Evolutionary conservation across 352 stramenopile species (phyloP).

Genomic region (Globisporangium megalacanthum): DNA sequence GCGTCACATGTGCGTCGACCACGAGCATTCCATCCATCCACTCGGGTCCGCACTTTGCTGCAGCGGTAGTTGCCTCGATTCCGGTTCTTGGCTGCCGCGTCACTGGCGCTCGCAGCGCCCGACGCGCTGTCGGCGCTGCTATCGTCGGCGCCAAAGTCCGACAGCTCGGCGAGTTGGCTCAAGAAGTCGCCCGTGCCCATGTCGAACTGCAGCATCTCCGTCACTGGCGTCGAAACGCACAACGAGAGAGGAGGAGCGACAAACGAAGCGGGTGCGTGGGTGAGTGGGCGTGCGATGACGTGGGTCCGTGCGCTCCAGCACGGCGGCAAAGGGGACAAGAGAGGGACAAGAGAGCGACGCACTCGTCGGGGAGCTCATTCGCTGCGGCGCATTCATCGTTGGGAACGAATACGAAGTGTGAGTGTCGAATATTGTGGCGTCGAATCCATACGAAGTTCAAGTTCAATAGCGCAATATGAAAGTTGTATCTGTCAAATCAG

Average conservation of each 20-base stretch:
- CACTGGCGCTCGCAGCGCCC: conserved; percentile 24
- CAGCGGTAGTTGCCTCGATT: conserved; percentile 86
- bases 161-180: conserved; percentile 45
- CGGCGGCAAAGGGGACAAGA: not conserved
- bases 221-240: conserved; percentile 14
- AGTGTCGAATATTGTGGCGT: not conserved
- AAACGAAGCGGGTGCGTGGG: not conserved
- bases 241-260: not conserved
- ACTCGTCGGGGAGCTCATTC: not conserved
- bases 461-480: not conserved
- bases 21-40: no score
- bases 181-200: conserved; percentile 46
- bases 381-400: not conserved
- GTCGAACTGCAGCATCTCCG: conserved; percentile 51
- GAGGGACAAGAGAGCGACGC: not conserved
- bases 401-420: not conserved
- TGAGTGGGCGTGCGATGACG: not conserved
- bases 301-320: no score
- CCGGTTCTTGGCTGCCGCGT: conserved; percentile 53
- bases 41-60: conserved; percentile 47
- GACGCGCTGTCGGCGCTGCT: conserved; percentile 6
- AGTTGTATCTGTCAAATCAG: no score
- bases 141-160: not conserved
- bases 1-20: no score
- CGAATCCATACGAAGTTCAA: no score